phyloP scores from a whole-genome alignment of 305 asterid genomes.

The Coffea humblotiana region DNA sequence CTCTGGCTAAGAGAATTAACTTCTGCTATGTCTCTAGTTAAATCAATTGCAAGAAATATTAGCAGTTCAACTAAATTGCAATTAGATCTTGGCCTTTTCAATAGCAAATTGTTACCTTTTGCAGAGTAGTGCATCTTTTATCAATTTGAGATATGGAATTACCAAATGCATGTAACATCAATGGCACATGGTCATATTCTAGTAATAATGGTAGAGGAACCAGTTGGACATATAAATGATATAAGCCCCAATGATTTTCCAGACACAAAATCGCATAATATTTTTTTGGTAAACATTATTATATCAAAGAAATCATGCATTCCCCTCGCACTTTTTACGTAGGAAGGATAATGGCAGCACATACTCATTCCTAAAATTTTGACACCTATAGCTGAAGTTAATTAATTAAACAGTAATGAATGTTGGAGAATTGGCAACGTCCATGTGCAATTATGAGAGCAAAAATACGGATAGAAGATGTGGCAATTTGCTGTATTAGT shows the following conservation, averaged over 20 bases:
- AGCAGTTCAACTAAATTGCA: no score
- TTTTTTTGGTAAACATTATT: no score
- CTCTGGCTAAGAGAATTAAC: no score
- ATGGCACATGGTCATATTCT: not conserved
- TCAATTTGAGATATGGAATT: not conserved
- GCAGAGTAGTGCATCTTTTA: no score
- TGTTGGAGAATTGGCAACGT: not conserved
- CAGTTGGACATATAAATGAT: not conserved
- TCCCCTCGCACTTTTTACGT: not conserved
- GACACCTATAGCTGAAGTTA: not conserved
- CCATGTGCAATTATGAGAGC: constrained; percentile 10
- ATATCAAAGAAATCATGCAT: not conserved
- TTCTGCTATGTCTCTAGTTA: no score
- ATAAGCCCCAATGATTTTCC: no score
- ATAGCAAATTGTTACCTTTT: no score
- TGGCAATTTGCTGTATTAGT: not conserved
- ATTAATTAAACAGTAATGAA: not conserved
- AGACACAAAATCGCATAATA: not conserved
- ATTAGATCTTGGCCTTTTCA: no score
- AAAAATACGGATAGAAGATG: not conserved
- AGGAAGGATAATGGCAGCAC: not conserved
- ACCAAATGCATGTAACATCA: not conserved
- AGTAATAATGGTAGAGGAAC: not conserved
- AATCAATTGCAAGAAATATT: no score
- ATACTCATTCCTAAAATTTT: no score